Evolutionary conservation across 768 basidiomycete genomes (phyloP).

Genomic region (Suillus ampliporus): DNA sequence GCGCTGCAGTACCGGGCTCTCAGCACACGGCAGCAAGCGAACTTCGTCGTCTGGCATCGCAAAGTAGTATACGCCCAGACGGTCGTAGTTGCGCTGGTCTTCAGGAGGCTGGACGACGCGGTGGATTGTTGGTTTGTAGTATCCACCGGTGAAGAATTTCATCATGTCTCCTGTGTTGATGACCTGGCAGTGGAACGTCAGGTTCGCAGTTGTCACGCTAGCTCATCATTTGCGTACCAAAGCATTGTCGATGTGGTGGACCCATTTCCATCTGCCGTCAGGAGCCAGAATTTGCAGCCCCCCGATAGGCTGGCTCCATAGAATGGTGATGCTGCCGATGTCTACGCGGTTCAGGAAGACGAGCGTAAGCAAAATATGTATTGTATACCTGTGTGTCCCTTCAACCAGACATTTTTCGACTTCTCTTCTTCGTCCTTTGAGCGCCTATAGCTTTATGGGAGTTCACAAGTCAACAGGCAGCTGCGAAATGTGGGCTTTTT

Average conservation of each 20-base stretch:
- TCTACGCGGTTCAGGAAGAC: conserved; percentile 24
- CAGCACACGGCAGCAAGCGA: conserved; percentile 31
- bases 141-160: conserved; percentile 42
- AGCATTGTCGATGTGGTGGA: conserved; percentile 42
- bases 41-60: conserved; percentile 37
- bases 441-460: conserved; percentile 35
- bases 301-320: conserved; percentile 45
- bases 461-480: neutral
- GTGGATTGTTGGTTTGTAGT: conserved; percentile 43
- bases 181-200: conserved; percentile 29
- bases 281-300: conserved; percentile 42
- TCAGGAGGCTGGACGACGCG: conserved; percentile 43
- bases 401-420: conserved; percentile 37
- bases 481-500: conserved; percentile 4
- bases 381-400: conserved; percentile 41
- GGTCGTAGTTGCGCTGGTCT: conserved; percentile 39
- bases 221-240: conserved; percentile 28
- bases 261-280: conserved; percentile 44
- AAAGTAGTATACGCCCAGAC: conserved; percentile 45
- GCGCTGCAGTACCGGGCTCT: conserved; percentile 39
- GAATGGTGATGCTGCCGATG: conserved; percentile 39
- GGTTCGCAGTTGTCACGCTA: neutral
- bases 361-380: neutral
- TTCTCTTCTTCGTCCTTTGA: conserved; percentile 18
- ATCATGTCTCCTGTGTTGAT: conserved; percentile 43